These are phyloP conservation scores for Phialophora tarda DNA, from an alignment of 2,329 filamentous ascomycete species.

Conservation along the genomic window DNA sequence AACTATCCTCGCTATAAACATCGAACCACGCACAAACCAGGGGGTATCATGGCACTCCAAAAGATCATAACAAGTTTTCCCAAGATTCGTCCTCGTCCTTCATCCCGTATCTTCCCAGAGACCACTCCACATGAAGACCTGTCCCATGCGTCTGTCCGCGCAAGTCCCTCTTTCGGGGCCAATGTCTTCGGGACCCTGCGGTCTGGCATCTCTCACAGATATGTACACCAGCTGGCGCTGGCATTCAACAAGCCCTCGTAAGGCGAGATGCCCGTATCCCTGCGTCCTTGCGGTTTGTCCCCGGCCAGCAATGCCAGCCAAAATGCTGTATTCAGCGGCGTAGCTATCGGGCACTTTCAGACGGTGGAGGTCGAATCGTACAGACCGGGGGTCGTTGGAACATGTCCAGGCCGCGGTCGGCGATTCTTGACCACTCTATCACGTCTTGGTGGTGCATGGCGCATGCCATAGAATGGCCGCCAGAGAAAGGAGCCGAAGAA, in stretches of 20 bases:
- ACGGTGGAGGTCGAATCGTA: background rate
- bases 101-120: background rate
- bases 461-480: background rate
- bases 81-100: conserved; percentile 7
- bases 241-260: background rate
- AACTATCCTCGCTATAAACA: conserved; percentile 4
- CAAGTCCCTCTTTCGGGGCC: background rate
- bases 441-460: background rate
- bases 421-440: background rate
- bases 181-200: background rate
- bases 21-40: conserved; percentile 1
- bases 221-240: background rate
- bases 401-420: background rate
- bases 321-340: background rate
- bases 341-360: background rate
- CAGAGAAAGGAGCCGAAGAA: background rate
- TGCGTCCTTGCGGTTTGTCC: background rate
- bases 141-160: background rate
- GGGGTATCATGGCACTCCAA: conserved; percentile 14
- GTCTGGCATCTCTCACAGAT: background rate
- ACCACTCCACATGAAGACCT: background rate
- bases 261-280: background rate
- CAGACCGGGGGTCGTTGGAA: background rate
- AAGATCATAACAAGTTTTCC: background rate
- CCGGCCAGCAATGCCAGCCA: background rate